Evolutionary conservation across 257 asterid genomes (phyloP).

Genomic region (Craterostigma plantagineum): DNA sequence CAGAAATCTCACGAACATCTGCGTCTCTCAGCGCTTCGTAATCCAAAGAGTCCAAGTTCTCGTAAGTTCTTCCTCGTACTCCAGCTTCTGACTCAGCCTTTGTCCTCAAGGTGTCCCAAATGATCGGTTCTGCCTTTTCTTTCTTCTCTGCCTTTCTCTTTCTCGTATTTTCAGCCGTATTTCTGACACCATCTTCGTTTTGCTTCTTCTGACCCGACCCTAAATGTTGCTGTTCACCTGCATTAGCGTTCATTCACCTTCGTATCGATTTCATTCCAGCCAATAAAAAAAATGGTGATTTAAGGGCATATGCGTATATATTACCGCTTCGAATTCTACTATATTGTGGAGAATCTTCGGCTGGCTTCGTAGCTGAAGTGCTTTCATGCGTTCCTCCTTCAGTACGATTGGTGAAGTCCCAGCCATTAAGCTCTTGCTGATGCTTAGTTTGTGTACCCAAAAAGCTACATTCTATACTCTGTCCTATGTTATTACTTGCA

Average conservation of each 20-base stretch:
- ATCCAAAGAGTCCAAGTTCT: constrained; percentile 65
- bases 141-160: constrained; percentile 34
- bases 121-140: constrained; percentile 26
- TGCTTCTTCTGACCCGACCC: too few relatives aligned
- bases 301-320: too few relatives aligned
- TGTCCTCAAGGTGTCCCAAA: constrained; percentile 80
- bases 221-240: too few relatives aligned
- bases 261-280: too few relatives aligned
- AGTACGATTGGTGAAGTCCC: too few relatives aligned
- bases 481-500: constrained; percentile 10
- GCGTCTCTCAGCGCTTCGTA: constrained; percentile 48
- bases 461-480: constrained; percentile 18
- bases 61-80: constrained; percentile 31
- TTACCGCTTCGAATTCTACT: too few relatives aligned
- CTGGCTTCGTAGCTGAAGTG: too few relatives aligned
- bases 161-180: constrained; percentile 33
- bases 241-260: too few relatives aligned
- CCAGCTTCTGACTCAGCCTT: constrained; percentile 25
- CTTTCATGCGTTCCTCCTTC: too few relatives aligned
- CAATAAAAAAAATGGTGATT: too few relatives aligned
- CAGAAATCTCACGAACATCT: constrained; percentile 33
- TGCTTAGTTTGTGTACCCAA: constrained; percentile 12
- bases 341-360: too few relatives aligned
- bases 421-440: constrained; percentile 1
- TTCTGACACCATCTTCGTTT: too few relatives aligned